These are phyloP conservation scores for Amoebophrya sp. DNA, from an alignment of 169 alveolate genomes.

Conservation along the genomic window DNA sequence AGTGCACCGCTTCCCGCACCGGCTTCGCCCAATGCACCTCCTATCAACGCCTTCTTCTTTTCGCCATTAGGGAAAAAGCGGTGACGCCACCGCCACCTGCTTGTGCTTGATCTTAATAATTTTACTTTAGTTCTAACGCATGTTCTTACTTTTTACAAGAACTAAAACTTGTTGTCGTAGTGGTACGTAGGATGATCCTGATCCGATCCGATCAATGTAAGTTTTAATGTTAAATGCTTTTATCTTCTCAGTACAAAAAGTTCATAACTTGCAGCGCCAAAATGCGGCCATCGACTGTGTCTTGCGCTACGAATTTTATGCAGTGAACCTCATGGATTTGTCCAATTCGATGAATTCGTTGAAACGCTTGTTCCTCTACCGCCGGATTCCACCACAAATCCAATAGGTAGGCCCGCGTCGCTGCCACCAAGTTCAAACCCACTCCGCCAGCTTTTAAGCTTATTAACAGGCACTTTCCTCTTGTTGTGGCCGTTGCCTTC, in stretches of 20 bases:
- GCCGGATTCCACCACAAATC: constrained; percentile 89
- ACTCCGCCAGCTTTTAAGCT: constrained; percentile 79
- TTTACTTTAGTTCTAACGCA: too few relatives aligned
- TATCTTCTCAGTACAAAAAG: too few relatives aligned
- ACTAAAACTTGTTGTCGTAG: too few relatives aligned
- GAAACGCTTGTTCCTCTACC: constrained; percentile 84
- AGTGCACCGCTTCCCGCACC: too few relatives aligned
- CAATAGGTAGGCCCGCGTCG: constrained; percentile 63
- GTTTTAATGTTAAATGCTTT: too few relatives aligned
- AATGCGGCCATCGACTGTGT: constrained; percentile 39
- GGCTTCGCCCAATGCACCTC: background rate
- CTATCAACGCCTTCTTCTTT: background rate
- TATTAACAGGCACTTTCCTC: constrained; percentile 48
- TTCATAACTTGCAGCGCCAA: constrained; percentile 34
- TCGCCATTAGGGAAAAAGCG: too few relatives aligned
- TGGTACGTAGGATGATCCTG: too few relatives aligned
- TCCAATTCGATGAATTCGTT: constrained; percentile 77
- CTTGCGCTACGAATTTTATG: background rate
- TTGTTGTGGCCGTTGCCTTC: background rate
- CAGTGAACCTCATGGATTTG: constrained; percentile 66
- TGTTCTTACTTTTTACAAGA: too few relatives aligned
- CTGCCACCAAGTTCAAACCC: constrained; percentile 67
- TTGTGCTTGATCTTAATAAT: too few relatives aligned
- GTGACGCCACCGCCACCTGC: too few relatives aligned
- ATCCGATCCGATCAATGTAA: too few relatives aligned